Conservation (phyloP, 805 yeast genomes). For the Yamadazyma sp. region DNA sequence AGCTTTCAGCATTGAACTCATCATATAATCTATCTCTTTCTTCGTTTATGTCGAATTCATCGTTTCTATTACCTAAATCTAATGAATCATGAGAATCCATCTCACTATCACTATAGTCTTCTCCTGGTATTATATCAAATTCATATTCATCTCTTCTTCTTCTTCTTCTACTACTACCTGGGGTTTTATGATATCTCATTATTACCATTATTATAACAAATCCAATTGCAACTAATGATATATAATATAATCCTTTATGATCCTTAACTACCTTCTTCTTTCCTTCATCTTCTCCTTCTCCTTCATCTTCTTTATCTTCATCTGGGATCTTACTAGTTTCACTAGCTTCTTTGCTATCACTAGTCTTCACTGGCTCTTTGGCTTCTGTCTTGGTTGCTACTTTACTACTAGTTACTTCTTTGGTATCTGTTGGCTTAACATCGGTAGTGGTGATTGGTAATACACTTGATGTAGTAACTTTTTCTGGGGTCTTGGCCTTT, state of each 20-base stretch:
- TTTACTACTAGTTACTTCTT: neutral
- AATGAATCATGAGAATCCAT: slow-evolving; percentile 30
- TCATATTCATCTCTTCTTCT: slow-evolving; percentile 70
- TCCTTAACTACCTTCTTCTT: slow-evolving; percentile 32
- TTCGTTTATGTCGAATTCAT: slow-evolving; percentile 22
- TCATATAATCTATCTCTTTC: slow-evolving; percentile 42
- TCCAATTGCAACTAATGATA: slow-evolving; percentile 58
- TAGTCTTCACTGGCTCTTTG: neutral
- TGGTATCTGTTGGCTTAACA: too few relatives aligned
- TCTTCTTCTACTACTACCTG: slow-evolving; percentile 40
- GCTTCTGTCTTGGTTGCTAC: neutral
- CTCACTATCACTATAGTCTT: slow-evolving; percentile 45
- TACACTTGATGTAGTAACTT: slow-evolving; percentile 2
- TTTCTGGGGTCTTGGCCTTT: neutral
- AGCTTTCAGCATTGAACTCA: slow-evolving; percentile 35
- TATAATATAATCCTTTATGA: slow-evolving; percentile 60
- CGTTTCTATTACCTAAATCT: slow-evolving; percentile 28
- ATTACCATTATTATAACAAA: slow-evolving; percentile 46
- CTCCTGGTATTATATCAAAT: slow-evolving; percentile 74
- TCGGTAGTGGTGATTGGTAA: neutral
- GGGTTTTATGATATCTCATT: slow-evolving; percentile 42
- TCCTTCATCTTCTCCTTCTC: slow-evolving; percentile 35
- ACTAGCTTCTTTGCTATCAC: slow-evolving; percentile 1
- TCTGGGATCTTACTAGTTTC: slow-evolving; percentile 7
- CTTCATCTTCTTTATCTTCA: slow-evolving; percentile 25